Conservation (phyloP, 2,329 filamentous ascomycete genomes). For the Xylariales sp. region DNA sequence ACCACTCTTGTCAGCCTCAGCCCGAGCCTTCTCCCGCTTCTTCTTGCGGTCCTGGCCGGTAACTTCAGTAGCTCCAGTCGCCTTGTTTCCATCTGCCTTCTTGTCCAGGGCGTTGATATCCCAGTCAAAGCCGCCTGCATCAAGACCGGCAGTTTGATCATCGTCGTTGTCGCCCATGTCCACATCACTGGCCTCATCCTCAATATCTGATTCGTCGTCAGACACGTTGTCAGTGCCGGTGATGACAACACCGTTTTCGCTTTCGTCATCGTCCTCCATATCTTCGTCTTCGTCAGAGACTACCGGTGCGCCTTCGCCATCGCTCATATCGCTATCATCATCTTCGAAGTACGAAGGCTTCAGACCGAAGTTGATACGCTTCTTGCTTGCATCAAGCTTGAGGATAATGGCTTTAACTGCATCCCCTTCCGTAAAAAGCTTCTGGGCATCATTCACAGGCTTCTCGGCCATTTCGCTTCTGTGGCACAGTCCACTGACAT, state of each 20-base stretch:
- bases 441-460: slow-evolving; percentile 75
- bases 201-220: slow-evolving; percentile 34
- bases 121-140: slow-evolving; percentile 83
- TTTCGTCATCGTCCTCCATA: slow-evolving; percentile 42
- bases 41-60: slow-evolving; percentile 55
- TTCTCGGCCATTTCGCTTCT: slow-evolving; percentile 87
- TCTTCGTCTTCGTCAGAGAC: slow-evolving; percentile 19
- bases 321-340: slow-evolving; percentile 48
- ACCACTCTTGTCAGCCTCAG: slow-evolving; percentile 85
- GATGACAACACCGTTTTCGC: slow-evolving; percentile 38
- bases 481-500: slow-evolving; percentile 91
- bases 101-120: slow-evolving; percentile 63
- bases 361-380: slow-evolving; percentile 81
- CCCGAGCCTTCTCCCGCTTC: slow-evolving; percentile 71
- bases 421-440: slow-evolving; percentile 87
- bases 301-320: slow-evolving; percentile 28
- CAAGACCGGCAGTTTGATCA: slow-evolving; percentile 50
- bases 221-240: slow-evolving; percentile 36
- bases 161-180: slow-evolving; percentile 35
- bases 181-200: slow-evolving; percentile 34
- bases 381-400: slow-evolving; percentile 69
- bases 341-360: slow-evolving; percentile 88
- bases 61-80: slow-evolving; percentile 41
- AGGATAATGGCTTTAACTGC: slow-evolving; percentile 88
- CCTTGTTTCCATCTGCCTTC: slow-evolving; percentile 37